Evolutionary conservation across 116 monocot genomes (phyloP).

Genomic region (Zostera marina): DNA sequence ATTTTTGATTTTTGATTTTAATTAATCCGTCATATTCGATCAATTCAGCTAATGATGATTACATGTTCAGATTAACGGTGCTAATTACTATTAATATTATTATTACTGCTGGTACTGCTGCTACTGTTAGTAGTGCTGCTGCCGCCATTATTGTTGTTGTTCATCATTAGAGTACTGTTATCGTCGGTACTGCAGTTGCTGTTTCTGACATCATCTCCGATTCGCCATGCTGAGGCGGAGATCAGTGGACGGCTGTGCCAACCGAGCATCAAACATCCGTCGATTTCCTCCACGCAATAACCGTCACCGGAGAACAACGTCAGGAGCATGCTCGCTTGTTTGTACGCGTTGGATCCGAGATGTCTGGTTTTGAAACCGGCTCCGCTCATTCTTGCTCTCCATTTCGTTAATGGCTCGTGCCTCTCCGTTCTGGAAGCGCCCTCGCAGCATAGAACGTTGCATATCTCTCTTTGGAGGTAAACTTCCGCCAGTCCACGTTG

Average conservation of each 20-base stretch:
- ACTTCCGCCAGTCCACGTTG: constrained; percentile 37
- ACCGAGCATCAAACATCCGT: constrained; percentile 31
- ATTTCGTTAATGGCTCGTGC: constrained; percentile 51
- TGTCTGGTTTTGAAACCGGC: constrained; percentile 23
- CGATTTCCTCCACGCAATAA: constrained; percentile 34
- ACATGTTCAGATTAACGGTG: neutral
- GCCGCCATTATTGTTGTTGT: constrained; percentile 1
- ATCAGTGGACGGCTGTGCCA: constrained; percentile 51
- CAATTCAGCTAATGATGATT: neutral
- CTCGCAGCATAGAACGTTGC: constrained; percentile 71
- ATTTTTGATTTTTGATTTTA: too few species aligned
- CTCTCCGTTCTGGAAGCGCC: constrained; percentile 46
- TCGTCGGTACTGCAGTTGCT: neutral
- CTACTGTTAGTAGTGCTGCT: neutral
- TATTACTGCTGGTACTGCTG: constrained; percentile 1
- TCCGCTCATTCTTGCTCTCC: constrained; percentile 33
- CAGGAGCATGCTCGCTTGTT: constrained; percentile 48
- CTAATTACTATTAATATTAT: too few species aligned
- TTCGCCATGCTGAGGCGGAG: constrained; percentile 37
- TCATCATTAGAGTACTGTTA: too few species aligned
- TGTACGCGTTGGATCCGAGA: constrained; percentile 36
- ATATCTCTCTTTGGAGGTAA: constrained; percentile 59
- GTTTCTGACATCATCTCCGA: neutral
- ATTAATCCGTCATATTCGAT: too few species aligned
- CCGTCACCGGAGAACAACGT: constrained; percentile 37